Conservation (phyloP, 2,329 filamentous ascomycete genomes). For the Catunica adiposa region DNA sequence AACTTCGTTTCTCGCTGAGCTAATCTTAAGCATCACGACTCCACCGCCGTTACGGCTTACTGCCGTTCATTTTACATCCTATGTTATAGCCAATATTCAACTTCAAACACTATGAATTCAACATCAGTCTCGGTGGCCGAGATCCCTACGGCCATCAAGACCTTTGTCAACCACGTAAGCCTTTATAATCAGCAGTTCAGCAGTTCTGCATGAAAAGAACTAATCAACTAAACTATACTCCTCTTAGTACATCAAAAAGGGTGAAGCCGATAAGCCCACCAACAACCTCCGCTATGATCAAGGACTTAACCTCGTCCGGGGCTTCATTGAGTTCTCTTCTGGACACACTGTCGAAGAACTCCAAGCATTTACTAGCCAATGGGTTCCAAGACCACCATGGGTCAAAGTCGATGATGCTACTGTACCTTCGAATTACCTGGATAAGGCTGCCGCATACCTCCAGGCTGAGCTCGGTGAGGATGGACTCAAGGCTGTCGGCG, state of each 20-base stretch:
- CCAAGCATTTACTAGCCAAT: slow-evolving; percentile 79
- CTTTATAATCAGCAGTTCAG: neutral
- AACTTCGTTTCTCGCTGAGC: too few relatives aligned
- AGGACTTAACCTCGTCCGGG: slow-evolving; percentile 70
- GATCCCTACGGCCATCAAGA: slow-evolving; percentile 74
- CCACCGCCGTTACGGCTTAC: slow-evolving; percentile 1
- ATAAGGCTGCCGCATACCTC: slow-evolving; percentile 49
- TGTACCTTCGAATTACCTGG: slow-evolving; percentile 48
- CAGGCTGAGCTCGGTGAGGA: slow-evolving; percentile 59
- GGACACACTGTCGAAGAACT: slow-evolving; percentile 85
- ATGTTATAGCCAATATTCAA: neutral
- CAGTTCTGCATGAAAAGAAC: neutral
- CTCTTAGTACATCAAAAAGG: slow-evolving; percentile 52
- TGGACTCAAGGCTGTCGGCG: slow-evolving; percentile 62
- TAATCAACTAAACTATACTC: neutral
- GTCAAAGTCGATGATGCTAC: slow-evolving; percentile 56
- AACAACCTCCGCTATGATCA: slow-evolving; percentile 89
- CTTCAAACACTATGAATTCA: slow-evolving; percentile 37
- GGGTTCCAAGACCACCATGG: slow-evolving; percentile 82
- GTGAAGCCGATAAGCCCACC: slow-evolving; percentile 60
- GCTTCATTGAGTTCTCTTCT: slow-evolving; percentile 71
- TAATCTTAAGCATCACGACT: too few relatives aligned
- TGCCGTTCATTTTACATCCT: neutral
- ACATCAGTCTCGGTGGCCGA: slow-evolving; percentile 68
- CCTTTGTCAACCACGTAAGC: slow-evolving; percentile 69